Conservation (phyloP, 495 filamentous ascomycete species). For the Acidomyces sp. region DNA sequence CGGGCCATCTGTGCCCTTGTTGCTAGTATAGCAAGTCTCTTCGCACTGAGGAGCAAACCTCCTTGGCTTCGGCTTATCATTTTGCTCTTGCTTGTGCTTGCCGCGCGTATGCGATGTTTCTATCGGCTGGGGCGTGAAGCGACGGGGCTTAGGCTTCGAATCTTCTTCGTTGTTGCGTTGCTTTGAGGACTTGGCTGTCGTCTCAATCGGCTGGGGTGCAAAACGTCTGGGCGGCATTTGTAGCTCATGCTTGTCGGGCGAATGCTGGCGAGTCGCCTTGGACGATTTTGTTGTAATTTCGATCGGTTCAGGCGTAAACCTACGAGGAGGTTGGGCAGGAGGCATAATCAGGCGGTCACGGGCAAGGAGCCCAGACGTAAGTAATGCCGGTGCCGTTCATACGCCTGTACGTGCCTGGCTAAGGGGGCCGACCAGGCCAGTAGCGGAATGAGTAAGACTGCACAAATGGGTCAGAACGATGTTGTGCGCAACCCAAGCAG, state of each 20-base stretch:
- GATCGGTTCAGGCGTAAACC: slow-evolving; percentile 26
- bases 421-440: slow-evolving; percentile 18
- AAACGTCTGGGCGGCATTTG: slow-evolving; percentile 34
- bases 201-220: slow-evolving; percentile 47
- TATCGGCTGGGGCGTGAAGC: slow-evolving; percentile 49
- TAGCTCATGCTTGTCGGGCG: slow-evolving; percentile 4
- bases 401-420: background rate
- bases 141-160: slow-evolving; percentile 27
- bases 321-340: slow-evolving; percentile 8
- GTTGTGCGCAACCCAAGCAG: too few relatives aligned
- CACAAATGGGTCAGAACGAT: too few relatives aligned
- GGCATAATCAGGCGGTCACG: slow-evolving; percentile 6
- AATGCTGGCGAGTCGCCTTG: slow-evolving; percentile 10
- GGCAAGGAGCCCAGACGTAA: slow-evolving; percentile 1
- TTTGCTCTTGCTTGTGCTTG: slow-evolving; percentile 1
- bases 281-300: slow-evolving; percentile 25
- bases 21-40: slow-evolving; percentile 41
- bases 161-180: slow-evolving; percentile 39
- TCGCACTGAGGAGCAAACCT: slow-evolving; percentile 46
- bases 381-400: slow-evolving; percentile 6
- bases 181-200: slow-evolving; percentile 38
- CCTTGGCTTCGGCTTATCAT: slow-evolving; percentile 28
- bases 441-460: too few relatives aligned
- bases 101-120: slow-evolving; percentile 47
- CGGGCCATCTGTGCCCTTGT: slow-evolving; percentile 18